A percentile compares a stretch with the other conserved stretches of the same genome.
These are phyloP conservation scores for Fusarium piperis DNA, from an alignment of 2,329 filamentous ascomycete genomes.

Conservation along the genomic window DNA sequence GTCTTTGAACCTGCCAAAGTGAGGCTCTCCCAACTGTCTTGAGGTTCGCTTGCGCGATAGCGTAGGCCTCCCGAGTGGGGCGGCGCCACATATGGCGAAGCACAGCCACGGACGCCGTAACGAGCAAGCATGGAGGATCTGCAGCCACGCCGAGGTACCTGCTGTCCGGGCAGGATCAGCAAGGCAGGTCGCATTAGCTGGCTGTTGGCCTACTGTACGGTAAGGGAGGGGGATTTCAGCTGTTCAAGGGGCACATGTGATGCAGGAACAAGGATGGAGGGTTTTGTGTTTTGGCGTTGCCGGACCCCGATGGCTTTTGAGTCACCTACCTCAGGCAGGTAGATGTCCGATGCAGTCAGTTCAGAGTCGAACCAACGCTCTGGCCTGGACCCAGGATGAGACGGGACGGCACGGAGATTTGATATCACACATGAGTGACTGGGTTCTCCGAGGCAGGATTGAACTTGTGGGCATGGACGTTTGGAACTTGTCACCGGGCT, in stretches of 20 bases:
- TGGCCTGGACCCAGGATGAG: neutral
- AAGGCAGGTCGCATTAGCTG: slow-evolving; percentile 29
- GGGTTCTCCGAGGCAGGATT: neutral
- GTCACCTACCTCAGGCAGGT: slow-evolving; percentile 4
- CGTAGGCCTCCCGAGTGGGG: slow-evolving; percentile 33
- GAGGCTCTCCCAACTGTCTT: slow-evolving; percentile 24
- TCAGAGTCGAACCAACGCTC: neutral
- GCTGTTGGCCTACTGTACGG: neutral
- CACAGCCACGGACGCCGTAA: slow-evolving; percentile 24
- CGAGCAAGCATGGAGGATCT: slow-evolving; percentile 17
- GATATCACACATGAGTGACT: neutral
- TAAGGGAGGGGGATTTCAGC: slow-evolving; percentile 31
- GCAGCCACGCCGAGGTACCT: slow-evolving; percentile 26
- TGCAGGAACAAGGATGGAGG: slow-evolving; percentile 1
- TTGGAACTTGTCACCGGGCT: neutral
- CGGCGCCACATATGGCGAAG: slow-evolving; percentile 25
- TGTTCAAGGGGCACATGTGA: slow-evolving; percentile 35
- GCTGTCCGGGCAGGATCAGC: slow-evolving; percentile 17
- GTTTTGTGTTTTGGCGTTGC: neutral
- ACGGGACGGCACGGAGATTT: neutral
- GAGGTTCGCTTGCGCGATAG: slow-evolving; percentile 22
- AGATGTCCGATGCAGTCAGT: neutral
- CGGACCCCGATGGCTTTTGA: slow-evolving; percentile 7
- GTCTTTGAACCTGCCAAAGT: neutral
- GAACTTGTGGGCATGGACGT: neutral